Base-by-base conservation (phyloP, 108 stramenopile species). In the Cyclotella baltica region DNA sequence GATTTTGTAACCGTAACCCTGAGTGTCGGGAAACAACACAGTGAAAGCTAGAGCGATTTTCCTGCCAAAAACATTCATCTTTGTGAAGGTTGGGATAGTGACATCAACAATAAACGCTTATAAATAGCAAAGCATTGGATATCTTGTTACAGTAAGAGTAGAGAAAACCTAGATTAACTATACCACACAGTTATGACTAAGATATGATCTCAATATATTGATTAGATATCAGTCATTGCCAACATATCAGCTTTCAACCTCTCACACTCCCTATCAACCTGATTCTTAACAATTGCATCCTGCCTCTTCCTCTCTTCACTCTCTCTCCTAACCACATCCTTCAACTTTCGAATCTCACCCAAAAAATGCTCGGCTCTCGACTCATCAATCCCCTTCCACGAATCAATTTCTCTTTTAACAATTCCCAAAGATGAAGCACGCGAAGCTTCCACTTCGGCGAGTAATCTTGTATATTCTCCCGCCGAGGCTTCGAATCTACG, bases 401-500 rank as follows among this genome's bases (percentile, higher is more conserved):
- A 67, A 25, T 70, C 73, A 33, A 79, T 51, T 23, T 75, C 37
- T 34, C 75, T 62, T 40, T 80, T 46, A 22, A 79, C 59, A n/a
- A 40, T 59, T 30, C 73, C 77, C 62, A 84, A 69, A 6, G 67
- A 56, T 4, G 83, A 57, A 2, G 57, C 77, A 27, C 83, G 57
- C 6, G 73, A 62, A 15, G 83, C 43, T 43, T 65, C 29, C 30
- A 72, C 36, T 40, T 84, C 73, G 29, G 78, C 68, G 27, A 75
- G 48, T 34, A 65, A 16, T 28, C 59, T 43, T 31, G 74, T 50
- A 33, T 53, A 68, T 38, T 75, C 77, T 18, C 88, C 88, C 1
- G 85, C 76, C 18, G 67, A 66, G 11, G 75, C 50, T 34, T 87
- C 85, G 48, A 80, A 87, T 13, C 85, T 78, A 62, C 85, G 82